A percentile compares a stretch with the other conserved stretches of the same genome.
Evolutionary conservation across 495 filamentous ascomycete genomes (phyloP).

Genomic region (Thozetella sp.): DNA sequence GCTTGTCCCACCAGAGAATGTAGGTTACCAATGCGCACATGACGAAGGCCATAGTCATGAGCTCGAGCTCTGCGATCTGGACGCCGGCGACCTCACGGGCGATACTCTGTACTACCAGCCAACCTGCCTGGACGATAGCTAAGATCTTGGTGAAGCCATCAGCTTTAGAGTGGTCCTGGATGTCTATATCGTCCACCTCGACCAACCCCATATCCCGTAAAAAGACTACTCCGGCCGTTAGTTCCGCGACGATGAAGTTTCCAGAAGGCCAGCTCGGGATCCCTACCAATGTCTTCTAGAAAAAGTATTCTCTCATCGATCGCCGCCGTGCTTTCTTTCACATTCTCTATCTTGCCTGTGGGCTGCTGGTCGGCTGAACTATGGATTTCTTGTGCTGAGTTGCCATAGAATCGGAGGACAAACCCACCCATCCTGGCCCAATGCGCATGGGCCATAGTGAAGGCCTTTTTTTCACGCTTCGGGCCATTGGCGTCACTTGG

Average conservation of each 20-base stretch:
- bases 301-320: no score
- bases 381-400: no score
- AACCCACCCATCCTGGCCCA: neutral
- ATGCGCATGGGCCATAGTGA: neutral
- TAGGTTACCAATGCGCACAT: neutral
- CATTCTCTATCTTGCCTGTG: neutral
- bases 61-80: conserved; percentile 32
- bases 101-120: conserved; percentile 33
- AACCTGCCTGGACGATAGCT: conserved; percentile 33
- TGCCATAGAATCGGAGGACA: neutral
- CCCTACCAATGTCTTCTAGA: neutral
- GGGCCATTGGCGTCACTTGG: neutral
- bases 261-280: no score
- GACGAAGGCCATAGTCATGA: conserved; percentile 21
- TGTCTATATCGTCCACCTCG: neutral
- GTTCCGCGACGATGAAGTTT: no score
- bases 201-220: neutral
- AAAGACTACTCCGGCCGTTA: no score
- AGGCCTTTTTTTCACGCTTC: neutral
- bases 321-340: no score
- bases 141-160: conserved; percentile 32
- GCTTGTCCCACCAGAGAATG: conserved; percentile 30
- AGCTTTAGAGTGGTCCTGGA: neutral
- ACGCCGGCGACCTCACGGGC: conserved; percentile 19
- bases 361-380: neutral